Evolutionary conservation across 176 grass and related monocot species (phyloP).

Genomic region (Carex kokanica): DNA sequence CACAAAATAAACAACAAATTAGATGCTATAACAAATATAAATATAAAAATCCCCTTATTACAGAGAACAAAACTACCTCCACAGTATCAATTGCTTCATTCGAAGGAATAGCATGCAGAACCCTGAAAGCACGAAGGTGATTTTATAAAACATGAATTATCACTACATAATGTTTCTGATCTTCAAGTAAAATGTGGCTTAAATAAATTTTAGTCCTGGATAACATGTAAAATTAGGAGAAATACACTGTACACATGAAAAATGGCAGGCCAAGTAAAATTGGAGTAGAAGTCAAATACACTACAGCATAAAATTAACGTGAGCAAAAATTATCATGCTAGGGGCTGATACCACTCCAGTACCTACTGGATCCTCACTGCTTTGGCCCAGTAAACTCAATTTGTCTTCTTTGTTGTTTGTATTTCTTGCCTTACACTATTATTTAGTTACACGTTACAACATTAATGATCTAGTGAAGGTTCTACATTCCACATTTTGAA

Average conservation of each 20-base stretch:
- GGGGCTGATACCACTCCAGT: not conserved
- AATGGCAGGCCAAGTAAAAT: not conserved
- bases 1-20: not conserved
- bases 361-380: not conserved
- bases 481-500: not conserved
- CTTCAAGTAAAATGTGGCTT: not conserved
- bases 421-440: not conserved
- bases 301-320: not conserved
- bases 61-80: constrained; percentile 53
- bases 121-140: constrained; percentile 40
- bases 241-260: not conserved
- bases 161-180: not conserved
- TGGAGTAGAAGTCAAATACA: not conserved
- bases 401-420: not conserved
- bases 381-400: not conserved
- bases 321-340: not conserved
- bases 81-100: constrained; percentile 81
- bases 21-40: constrained; percentile 11
- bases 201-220: not conserved
- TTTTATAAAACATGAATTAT: not conserved
- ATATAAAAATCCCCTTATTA: constrained; percentile 11
- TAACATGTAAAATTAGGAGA: constrained; percentile 11
- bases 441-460: not conserved
- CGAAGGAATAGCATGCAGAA: constrained; percentile 76
- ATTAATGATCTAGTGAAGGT: not conserved